Conservation (phyloP, 2,329 filamentous ascomycete genomes). For the Daldinia sp. region DNA sequence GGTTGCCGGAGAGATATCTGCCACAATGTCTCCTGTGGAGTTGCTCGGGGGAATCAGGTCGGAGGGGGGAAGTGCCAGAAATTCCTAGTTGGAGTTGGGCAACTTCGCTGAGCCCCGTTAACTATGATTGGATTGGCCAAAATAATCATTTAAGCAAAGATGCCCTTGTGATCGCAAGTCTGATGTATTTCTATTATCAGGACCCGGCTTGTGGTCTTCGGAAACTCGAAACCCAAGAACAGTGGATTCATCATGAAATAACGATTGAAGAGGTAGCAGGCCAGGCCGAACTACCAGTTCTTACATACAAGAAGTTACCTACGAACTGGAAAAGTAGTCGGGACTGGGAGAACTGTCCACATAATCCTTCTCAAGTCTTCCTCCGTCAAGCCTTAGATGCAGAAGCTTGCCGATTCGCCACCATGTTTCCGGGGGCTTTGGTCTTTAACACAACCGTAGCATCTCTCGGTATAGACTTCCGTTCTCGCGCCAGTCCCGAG, state of each 20-base stretch:
- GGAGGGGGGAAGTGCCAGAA: conserved; percentile 10
- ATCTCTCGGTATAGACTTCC: not conserved
- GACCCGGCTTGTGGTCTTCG: conserved; percentile 12
- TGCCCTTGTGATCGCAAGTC: not conserved
- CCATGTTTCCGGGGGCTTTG: not conserved
- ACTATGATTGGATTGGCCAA: conserved; percentile 5
- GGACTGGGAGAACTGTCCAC: not conserved
- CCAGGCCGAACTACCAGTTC: not conserved
- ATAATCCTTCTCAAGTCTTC: not conserved
- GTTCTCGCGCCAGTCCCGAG: not conserved
- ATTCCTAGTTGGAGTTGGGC: conserved; percentile 37
- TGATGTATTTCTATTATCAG: not conserved
- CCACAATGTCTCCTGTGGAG: conserved; percentile 30
- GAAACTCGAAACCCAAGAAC: conserved; percentile 24
- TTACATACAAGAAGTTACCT: not conserved
- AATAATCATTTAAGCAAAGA: not conserved
- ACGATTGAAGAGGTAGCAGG: conserved; percentile 17
- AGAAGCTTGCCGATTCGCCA: not conserved
- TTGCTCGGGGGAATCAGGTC: not conserved
- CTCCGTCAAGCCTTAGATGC: not conserved
- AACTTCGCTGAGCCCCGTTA: conserved; percentile 17
- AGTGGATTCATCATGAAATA: conserved; percentile 19
- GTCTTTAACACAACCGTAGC: not conserved
- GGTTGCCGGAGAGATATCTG: conserved; percentile 35
- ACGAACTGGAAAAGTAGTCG: not conserved